Conservation (phyloP, 129 eudicot genomes). For the Pulicaria dysenterica region DNA sequence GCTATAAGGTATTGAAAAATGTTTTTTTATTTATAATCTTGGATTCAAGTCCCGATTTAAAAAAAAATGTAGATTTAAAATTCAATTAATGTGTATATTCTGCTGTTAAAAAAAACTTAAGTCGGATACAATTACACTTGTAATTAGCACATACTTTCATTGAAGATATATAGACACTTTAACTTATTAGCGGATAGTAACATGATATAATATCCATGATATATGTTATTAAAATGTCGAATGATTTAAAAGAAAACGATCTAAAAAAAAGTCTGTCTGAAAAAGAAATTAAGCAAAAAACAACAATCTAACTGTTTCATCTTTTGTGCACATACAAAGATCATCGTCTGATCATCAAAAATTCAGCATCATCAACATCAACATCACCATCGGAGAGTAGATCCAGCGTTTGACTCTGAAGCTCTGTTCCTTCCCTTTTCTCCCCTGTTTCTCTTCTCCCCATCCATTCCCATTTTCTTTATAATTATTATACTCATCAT, state of each 20-base stretch:
- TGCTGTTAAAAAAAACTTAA: no score
- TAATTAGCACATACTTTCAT: no score
- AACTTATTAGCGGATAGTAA: no score
- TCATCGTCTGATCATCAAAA: neutral
- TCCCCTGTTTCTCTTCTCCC: conserved; percentile 10
- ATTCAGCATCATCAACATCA: neutral
- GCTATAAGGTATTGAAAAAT: no score
- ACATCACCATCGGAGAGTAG: conserved; percentile 2
- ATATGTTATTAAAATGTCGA: no score
- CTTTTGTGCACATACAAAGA: conserved; percentile 27
- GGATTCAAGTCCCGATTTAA: no score
- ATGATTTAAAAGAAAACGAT: neutral
- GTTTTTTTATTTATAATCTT: no score
- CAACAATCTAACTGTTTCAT: conserved; percentile 30
- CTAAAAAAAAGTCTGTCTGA: neutral
- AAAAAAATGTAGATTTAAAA: no score
- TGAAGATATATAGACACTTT: no score
- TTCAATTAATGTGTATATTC: no score
- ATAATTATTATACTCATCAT: neutral
- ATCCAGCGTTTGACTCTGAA: conserved; percentile 35
- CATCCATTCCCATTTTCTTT: neutral
- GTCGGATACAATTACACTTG: no score
- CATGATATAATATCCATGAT: no score
- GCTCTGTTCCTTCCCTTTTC: conserved; percentile 19
- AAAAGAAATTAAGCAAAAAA: neutral